Evolutionary conservation across 2,329 filamentous ascomycete genomes (phyloP).

Genomic region (Fusarium sp.): DNA sequence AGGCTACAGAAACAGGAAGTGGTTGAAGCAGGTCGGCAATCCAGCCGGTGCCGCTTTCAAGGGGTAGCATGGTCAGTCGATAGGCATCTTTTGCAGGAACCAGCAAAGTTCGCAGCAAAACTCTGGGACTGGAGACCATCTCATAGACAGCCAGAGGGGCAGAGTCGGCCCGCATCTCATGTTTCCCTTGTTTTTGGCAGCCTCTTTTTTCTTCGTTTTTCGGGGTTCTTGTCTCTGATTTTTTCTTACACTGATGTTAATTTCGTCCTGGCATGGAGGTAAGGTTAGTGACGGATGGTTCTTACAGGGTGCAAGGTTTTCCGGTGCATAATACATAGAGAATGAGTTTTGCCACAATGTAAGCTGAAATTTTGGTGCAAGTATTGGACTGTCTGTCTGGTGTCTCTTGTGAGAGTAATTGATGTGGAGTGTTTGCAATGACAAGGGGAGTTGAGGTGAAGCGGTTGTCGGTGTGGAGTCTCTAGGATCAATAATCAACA

Average conservation of each 20-base stretch:
- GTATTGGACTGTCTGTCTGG: background rate
- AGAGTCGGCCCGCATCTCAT: slow-evolving; percentile 42
- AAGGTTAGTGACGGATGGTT: slow-evolving; percentile 44
- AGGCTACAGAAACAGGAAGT: slow-evolving; percentile 46
- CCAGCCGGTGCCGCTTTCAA: slow-evolving; percentile 45
- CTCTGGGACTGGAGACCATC: slow-evolving; percentile 43
- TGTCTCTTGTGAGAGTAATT: background rate
- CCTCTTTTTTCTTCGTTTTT: slow-evolving; percentile 41
- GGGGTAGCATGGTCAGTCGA: slow-evolving; percentile 46
- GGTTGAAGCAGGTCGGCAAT: slow-evolving; percentile 43
- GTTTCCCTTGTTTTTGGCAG: slow-evolving; percentile 42
- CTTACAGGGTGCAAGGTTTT: slow-evolving; percentile 42
- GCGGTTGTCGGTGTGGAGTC: background rate
- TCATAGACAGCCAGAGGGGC: slow-evolving; percentile 46
- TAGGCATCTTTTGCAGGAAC: slow-evolving; percentile 44
- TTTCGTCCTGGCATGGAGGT: slow-evolving; percentile 42
- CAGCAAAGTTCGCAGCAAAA: slow-evolving; percentile 39
- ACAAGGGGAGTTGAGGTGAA: background rate
- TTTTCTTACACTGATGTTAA: slow-evolving; percentile 34
- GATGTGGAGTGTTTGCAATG: background rate
- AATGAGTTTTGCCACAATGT: slow-evolving; percentile 43
- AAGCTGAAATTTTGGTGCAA: slow-evolving; percentile 24
- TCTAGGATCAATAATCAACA: background rate
- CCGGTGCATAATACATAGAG: slow-evolving; percentile 48
- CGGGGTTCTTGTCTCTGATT: slow-evolving; percentile 37